Base-by-base conservation (phyloP, 2,329 filamentous ascomycete species). In the Claviceps sp. region DNA sequence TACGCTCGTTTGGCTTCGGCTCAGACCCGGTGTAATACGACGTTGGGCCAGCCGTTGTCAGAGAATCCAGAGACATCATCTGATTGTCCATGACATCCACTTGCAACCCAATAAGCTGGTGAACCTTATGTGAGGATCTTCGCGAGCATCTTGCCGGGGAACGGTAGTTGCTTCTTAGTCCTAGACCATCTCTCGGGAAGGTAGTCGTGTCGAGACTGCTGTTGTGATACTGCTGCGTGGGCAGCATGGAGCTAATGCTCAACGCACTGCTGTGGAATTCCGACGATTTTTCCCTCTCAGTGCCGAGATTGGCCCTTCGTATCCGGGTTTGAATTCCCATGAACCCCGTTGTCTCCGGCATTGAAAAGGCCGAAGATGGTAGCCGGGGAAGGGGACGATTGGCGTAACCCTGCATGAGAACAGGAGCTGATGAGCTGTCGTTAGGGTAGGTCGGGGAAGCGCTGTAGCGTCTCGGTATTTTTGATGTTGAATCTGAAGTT, bases 31-130 rank as follows among this genome's bases (percentile, higher is more conserved):
- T 45, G 37, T 51, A 53, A 8, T 50, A 53, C 6, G 49, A 39
- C 20, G 53, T 53, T 34, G 57, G 54, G 29, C 47, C 51, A 22
- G 14, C 40, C 23, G 37, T 48, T 8, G 36, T 37, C n/a, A 26
- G 34, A 14, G 9, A 40, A 6, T 38, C 44, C n/a, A 26, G 34
- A 14, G 9, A 40, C 9, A 42, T 13, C 13, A 44, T 17, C 11
- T 45, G 45, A 16, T 55, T 53, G 20, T 58, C 52, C 56, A 53
- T 54, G 17, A 63, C 54, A 46, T 63, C 61, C n/a, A 72, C 45
- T 42, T 70, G 66, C 29, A 67, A 60, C 1, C 71, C 71, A 5
- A 62, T 73, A 14, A 74, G 62, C 56, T 71, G 68, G 37, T 65
- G 62, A 43, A 72, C 61, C 59, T 74, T 74, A 44, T 61, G 60